Percentiles rank a stretch among this genome's conserved stretches.
Conservation (phyloP, 768 basidiomycete species). For the Kwoniella europaea region DNA sequence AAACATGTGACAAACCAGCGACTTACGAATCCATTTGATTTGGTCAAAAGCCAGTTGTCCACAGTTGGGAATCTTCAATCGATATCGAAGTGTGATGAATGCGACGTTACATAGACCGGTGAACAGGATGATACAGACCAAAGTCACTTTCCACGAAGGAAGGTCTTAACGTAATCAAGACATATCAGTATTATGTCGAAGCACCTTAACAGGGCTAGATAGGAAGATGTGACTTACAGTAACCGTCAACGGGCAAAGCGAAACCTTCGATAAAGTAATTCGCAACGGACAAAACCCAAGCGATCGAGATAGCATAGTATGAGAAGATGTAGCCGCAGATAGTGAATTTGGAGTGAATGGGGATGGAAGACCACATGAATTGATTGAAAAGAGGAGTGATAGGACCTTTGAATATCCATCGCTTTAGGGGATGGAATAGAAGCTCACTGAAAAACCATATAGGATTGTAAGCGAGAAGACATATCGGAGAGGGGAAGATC, state of each 20-base stretch:
- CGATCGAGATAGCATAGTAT: conserved; percentile 64
- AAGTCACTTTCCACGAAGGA: conserved; percentile 66
- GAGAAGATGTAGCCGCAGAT: conserved; percentile 64
- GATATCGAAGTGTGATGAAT: conserved; percentile 52
- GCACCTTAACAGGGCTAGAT: background rate
- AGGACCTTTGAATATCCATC: conserved; percentile 79
- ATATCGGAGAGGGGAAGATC: background rate
- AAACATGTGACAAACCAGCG: conserved; percentile 58
- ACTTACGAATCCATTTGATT: conserved; percentile 68
- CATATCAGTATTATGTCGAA: background rate
- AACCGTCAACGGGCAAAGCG: conserved; percentile 67
- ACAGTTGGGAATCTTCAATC: conserved; percentile 31
- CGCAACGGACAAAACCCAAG: conserved; percentile 67
- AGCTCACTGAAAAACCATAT: conserved; percentile 59
- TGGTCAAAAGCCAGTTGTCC: conserved; percentile 40
- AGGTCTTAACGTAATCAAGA: conserved; percentile 15
- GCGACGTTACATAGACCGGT: conserved; percentile 72
- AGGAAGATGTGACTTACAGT: conserved; percentile 66
- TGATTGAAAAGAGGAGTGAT: conserved; percentile 64
- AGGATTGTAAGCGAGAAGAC: conserved; percentile 23
- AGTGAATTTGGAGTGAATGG: conserved; percentile 64
- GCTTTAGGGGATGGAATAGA: conserved; percentile 79
- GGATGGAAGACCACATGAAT: conserved; percentile 60
- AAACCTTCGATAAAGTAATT: conserved; percentile 75
- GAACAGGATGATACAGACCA: conserved; percentile 71